A percentile compares a stretch with the other conserved stretches of the same genome.
phyloP scores from a whole-genome alignment of 2,329 filamentous ascomycete species.

The Gaeumannomyces sp. region DNA sequence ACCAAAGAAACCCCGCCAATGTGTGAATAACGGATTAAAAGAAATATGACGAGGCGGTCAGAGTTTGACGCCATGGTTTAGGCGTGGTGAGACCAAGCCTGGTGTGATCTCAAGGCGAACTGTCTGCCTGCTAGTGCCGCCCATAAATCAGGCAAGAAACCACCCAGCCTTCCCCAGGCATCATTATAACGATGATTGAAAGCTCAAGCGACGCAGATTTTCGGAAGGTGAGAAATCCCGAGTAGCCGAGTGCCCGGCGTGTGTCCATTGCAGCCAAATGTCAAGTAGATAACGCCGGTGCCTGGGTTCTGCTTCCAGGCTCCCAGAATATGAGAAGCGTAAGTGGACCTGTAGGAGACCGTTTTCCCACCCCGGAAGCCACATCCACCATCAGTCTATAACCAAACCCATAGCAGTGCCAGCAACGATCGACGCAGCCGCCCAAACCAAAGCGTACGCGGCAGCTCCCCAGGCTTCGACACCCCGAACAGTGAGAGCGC shows the following conservation, averaged over 20 bases:
- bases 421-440: slow-evolving; percentile 53
- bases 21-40: no score
- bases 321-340: not conserved
- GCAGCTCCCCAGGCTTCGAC: slow-evolving; percentile 64
- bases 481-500: slow-evolving; percentile 60
- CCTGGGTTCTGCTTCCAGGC: not conserved
- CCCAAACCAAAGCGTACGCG: slow-evolving; percentile 71
- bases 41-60: no score
- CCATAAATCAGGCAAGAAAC: not conserved
- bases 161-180: not conserved
- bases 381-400: slow-evolving; percentile 12
- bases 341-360: not conserved
- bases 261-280: not conserved
- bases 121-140: not conserved
- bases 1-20: no score
- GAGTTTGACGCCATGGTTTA: no score
- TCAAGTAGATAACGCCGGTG: not conserved
- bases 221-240: not conserved
- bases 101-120: no score
- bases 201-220: not conserved
- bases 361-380: not conserved
- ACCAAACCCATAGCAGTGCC: slow-evolving; percentile 50
- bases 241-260: not conserved
- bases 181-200: not conserved
- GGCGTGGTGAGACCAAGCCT: no score